Base-by-base conservation (phyloP, 768 basidiomycete species). In the Lactarius quietus region DNA sequence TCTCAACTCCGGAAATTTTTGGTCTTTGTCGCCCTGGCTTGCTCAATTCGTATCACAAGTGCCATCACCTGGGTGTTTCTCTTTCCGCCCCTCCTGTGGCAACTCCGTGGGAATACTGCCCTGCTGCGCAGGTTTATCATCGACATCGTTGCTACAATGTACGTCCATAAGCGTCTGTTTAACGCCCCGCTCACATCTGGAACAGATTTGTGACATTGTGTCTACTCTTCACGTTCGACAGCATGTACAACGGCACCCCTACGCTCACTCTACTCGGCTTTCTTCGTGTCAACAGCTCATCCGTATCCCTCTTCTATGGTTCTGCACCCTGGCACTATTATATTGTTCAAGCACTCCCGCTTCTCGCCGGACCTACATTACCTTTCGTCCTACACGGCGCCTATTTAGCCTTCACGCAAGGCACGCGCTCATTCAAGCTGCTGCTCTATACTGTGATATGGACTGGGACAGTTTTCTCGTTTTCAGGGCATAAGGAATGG, bases 401-500 rank as follows among this genome's bases (percentile, higher is more conserved):
- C 38, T 69, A 57, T 23, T 58, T 45, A 73, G 74, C 18, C 35
- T 77, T 39, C 69, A 71, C 23, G 59, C 64, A 45, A 66, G 62
- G 57, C 58, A 29, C 57, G 31, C 52, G 82, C 29, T 31, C 61
- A 4, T 48, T 58, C 6, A 75, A 70, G 51, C 78, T 76, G 23
- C 80, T 93, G 72, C 74, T 86, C 0, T 77, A 75, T 3, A 76
- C 80, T 29, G 69, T 89, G 2, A 67, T 77, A 23, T 93, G 90
- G 88, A 86, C 89, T 0, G 73, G 88, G 35, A 71, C 72, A 3
- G 73, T 89, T 7, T 94, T 92, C 73, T 98, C 96, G 9, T 66
- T 90, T 3, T 82, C 90, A 2, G 88, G 90, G 1, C 97, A 99
- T 78, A 98, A 98, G 72, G 97, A 99, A 80, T 98, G 95, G 94